These are phyloP conservation scores for Tricladium varicosporioides DNA, from an alignment of 2,329 filamentous ascomycete species.

Conservation along the genomic window DNA sequence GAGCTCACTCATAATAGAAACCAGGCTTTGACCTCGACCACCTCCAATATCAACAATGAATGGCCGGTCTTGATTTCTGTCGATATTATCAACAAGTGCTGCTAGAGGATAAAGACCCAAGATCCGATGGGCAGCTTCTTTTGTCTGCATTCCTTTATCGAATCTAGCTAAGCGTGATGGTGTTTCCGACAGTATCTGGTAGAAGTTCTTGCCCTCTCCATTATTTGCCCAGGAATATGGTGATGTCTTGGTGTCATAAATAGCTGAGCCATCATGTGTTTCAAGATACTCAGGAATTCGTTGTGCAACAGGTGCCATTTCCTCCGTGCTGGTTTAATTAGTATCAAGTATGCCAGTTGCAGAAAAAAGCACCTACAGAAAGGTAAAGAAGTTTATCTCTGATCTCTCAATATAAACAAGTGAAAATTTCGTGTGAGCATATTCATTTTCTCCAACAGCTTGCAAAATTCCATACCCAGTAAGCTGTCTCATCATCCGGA, in stretches of 20 bases:
- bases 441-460: slow-evolving; percentile 28
- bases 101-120: slow-evolving; percentile 8
- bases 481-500: slow-evolving; percentile 31
- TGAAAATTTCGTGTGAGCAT: slow-evolving; percentile 31
- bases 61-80: slow-evolving; percentile 6
- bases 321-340: slow-evolving; percentile 18
- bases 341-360: not conserved
- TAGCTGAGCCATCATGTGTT: slow-evolving; percentile 19
- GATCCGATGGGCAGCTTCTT: slow-evolving; percentile 8
- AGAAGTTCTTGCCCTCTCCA: slow-evolving; percentile 26
- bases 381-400: slow-evolving; percentile 30
- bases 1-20: slow-evolving; percentile 22
- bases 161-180: slow-evolving; percentile 26
- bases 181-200: slow-evolving; percentile 26
- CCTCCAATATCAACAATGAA: slow-evolving; percentile 24
- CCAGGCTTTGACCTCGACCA: slow-evolving; percentile 22
- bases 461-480: slow-evolving; percentile 32
- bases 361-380: slow-evolving; percentile 17
- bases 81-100: not conserved
- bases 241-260: slow-evolving; percentile 13
- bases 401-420: slow-evolving; percentile 30
- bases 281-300: slow-evolving; percentile 26
- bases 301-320: slow-evolving; percentile 25
- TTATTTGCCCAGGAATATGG: slow-evolving; percentile 26
- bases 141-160: slow-evolving; percentile 18